Percentiles rank a stretch among this genome's conserved stretches.
Conservation (phyloP, 2,329 filamentous ascomycete species). For the Nemania diffusa region DNA sequence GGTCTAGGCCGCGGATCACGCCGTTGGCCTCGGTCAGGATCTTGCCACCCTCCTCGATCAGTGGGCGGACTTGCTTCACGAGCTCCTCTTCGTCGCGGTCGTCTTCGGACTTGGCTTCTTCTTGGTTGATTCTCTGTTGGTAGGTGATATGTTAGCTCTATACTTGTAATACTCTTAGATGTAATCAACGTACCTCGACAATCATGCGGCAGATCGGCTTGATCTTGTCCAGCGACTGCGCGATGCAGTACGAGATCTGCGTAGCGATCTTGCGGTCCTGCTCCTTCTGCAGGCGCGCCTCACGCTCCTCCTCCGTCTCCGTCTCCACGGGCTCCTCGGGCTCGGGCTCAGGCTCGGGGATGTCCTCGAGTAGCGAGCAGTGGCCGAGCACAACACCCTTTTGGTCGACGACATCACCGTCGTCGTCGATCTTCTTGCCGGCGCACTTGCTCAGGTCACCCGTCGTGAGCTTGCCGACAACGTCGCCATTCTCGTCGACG, state of each 20-base stretch:
- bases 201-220: conserved; percentile 89
- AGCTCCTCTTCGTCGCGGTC: conserved; percentile 91
- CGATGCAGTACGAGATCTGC: conserved; percentile 77
- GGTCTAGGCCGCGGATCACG: conserved; percentile 85
- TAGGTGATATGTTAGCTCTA: conserved; percentile 43
- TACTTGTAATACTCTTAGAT: conserved; percentile 17
- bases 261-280: conserved; percentile 80
- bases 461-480: conserved; percentile 74
- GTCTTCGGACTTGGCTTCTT: conserved; percentile 82
- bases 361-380: conserved; percentile 72
- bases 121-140: conserved; percentile 76
- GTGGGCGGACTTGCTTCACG: conserved; percentile 84
- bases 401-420: conserved; percentile 77
- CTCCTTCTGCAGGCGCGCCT: conserved; percentile 65
- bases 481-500: conserved; percentile 66
- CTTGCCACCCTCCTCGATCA: conserved; percentile 85
- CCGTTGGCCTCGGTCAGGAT: conserved; percentile 90
- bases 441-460: conserved; percentile 72
- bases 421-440: conserved; percentile 75
- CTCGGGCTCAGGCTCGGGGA: conserved; percentile 53
- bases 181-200: conserved; percentile 68
- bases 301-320: conserved; percentile 68
- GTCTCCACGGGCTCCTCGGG: conserved; percentile 50
- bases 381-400: conserved; percentile 75
- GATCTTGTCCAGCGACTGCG: conserved; percentile 84